Evolutionary conservation across 2,329 filamentous ascomycete species (phyloP), one percentile per base, ranked within the genome.

Genomic region (Emydomyces testavorans): DNA sequence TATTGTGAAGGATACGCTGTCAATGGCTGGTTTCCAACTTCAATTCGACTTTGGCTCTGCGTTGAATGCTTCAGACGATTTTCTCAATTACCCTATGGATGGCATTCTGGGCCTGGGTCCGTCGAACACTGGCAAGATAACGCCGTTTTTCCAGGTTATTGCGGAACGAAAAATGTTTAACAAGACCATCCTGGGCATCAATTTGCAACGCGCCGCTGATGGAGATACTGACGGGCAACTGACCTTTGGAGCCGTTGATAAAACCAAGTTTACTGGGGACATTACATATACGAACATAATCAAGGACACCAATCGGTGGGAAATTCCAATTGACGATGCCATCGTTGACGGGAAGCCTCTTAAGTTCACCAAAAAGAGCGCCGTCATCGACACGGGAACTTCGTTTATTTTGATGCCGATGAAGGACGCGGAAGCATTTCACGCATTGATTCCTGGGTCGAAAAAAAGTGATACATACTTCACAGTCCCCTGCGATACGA

Each of bases 351-450:
- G 77, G 39, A 71, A 75, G 36, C 67, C 71, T 6, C 73, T 75
- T 10, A 71, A 74, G n/a, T 68, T 81, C 7, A 61, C 58, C 1
- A 65, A 63, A 29, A 77, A 74, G 41, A 70, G 71, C 1, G 84
- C 82, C 26, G 86, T 88, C 60, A 81, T 94, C 55, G 88, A 94
- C 64, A 88, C 85, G 0, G 87, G 87, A 42, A 92, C 87, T 0
- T 85, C 82, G 0, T 92, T 82, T 61, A 76, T 87, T 23, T 80
- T 94, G 53, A 78, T 85, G 4, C 84, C 86, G 0, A 65, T 72
- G 1, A 67, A 68, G 2, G 80, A 88, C 57, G 83, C 86, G 1
- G 71, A 75, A 37, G 71, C 74, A 7, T 60, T 94, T 5, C 85
- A 93, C 65, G 68, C 71, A 26, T 65, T 78, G 24, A 79, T 94